Evolutionary conservation across 78 protist genomes (phyloP), one percentile per base, ranked within the genome.

Genomic region (Dictyostelium firmibasis): DNA sequence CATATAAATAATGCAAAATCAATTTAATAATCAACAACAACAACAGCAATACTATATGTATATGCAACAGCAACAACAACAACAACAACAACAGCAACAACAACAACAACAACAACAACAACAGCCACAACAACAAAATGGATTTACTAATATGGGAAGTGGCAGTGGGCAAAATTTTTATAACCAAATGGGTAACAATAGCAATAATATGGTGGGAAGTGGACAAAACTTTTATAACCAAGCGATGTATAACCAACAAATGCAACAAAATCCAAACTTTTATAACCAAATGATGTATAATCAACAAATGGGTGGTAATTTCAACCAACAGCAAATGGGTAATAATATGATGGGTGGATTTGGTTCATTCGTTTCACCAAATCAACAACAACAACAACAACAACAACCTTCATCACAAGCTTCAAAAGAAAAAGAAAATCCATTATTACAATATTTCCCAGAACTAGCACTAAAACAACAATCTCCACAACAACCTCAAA

Each of bases 371-470:
- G 2, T 74, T 36, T 36, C 44, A 74, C 81, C 81, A 5, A n/a
- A 31, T 76, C 50, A 77, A 3, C 50, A 41, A n/a, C 50, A 38
- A 29, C 43, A 74, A 20, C 43, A 35, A 36, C 57, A 76, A 35
- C 83, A 77, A 77, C 62, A 36, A 41, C 31, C 47, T 41, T 47
- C 47, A n/a, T 38, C 50, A 25, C 31, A 18, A 23, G 35, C 25
- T 23, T 41, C 83, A 18, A 60, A 87, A 41, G 74, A 62, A 27
- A 75, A 86, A 77, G 84, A 77, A 41, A 50, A 87, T 20, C 93
- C 83, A 43, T 81, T 89, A 38, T 23, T 89, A n/a, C 69, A 87
- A 64, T 78, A 57, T 41, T 87, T 87, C 67, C 93, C 93, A 27
- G 93, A 87, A 47, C 44, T 81, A n/a, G 94, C 94, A 23, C 27